Evolutionary conservation across 2,329 filamentous ascomycete genomes (phyloP), one percentile per base, ranked within the genome.

Genomic region (Diaporthe ilicicola): DNA sequence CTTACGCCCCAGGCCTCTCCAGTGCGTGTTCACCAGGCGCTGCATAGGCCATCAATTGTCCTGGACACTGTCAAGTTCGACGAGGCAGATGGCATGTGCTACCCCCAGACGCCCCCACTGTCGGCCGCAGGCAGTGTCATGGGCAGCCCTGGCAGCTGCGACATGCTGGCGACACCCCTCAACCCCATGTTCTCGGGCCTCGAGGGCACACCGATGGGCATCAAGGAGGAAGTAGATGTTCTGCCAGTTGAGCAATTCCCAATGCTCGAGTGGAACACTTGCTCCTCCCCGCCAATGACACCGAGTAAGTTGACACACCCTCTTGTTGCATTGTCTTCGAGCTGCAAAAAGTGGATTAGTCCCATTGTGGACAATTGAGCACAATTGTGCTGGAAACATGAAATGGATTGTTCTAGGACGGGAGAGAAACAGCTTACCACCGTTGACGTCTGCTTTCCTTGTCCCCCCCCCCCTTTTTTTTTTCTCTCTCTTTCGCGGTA

Each of bases 41-140:
- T 72, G 17, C 90, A 94, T 80, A 95, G 94, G 88, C 91, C 94
- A 5, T 88, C 89, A 53, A 93, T 96, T 79, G 86, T 94, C 77
- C 83, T 97, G 74, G 93, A 97, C 81, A 94, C 93, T 19, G 92
- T 94, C 76, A 88, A 71, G 64, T 72, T 93, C 73, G 84, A 86
- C 76, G 87, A 91, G 76, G 82, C 83, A 37, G 89, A 92, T 71
- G 82, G 86, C 76, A 88, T 90, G 74, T 93, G 91, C 82, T 94
- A 93, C 78, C 95, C 95, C 42, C 91, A 94, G 9, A 98, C 95
- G 24, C 95, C 95, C 61, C 93, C 94, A 55, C 87, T 98, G 77
- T 97, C 95, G 29, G 91, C 93, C 3, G 92, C 94, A 37, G 92
- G 93, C 75, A 97, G 94, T 86, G 91, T 89, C 70, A 92, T 94